Conservation (phyloP, 2,329 filamentous ascomycete species). For the Fusarium lateritium region DNA sequence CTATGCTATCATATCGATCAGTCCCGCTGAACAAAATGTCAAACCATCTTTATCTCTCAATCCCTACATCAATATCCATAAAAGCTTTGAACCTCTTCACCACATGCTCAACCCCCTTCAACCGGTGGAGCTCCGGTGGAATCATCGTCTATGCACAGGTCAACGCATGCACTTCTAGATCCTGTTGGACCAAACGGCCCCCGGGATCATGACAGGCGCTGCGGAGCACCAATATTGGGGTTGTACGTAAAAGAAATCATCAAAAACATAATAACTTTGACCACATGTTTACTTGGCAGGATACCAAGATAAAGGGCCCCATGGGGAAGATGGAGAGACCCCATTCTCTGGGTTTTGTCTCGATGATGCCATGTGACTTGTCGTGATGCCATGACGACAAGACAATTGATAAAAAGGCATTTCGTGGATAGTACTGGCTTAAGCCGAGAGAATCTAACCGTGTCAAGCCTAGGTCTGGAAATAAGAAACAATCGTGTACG, state of each 20-base stretch:
- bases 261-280: constrained; percentile 32
- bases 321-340: constrained; percentile 33
- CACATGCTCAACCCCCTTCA: constrained; percentile 18
- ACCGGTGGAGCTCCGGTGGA: constrained; percentile 21
- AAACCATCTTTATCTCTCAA: too few species aligned
- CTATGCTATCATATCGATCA: not conserved
- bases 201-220: not conserved
- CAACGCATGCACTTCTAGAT: constrained; percentile 26
- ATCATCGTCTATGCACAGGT: constrained; percentile 8
- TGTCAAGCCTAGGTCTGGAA: constrained; percentile 19
- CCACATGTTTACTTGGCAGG: constrained; percentile 31
- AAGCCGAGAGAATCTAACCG: constrained; percentile 6
- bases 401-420: not conserved
- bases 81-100: constrained; percentile 23
- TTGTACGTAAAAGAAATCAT: constrained; percentile 38
- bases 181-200: not conserved
- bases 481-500: not conserved
- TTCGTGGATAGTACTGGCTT: not conserved
- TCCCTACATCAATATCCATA: constrained; percentile 20
- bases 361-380: constrained; percentile 3
- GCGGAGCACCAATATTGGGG: not conserved
- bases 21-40: not conserved
- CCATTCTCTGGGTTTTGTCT: constrained; percentile 1
- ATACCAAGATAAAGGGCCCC: constrained; percentile 24
- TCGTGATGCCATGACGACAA: constrained; percentile 11